Base-by-base conservation (phyloP, 2,329 filamentous ascomycete genomes). In the Colletotrichum somersetense region DNA sequence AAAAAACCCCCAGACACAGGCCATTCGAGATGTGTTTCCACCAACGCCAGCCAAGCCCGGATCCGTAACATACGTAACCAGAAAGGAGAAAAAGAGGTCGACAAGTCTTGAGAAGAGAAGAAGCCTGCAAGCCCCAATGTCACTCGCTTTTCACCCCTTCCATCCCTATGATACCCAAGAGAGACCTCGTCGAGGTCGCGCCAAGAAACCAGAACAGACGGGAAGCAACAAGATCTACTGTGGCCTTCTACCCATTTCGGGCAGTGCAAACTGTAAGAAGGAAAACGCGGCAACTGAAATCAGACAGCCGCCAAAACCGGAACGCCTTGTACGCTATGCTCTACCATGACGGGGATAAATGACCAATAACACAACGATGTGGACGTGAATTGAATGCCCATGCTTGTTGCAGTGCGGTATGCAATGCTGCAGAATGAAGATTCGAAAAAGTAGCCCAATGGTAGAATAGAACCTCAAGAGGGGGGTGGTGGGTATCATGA, bases 241-340 rank as follows among this genome's bases (percentile, higher is more conserved):
- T 62, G 70, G 66, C 70, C 50, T 69, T 72, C 66, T 72, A 61
- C 70, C 66, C 70, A 70, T 33, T 48, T 65, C 55, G 23, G 55
- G 70, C 70, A 59, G 55, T 53, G 57, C 63, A 72, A 65, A 58
- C 58, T 67, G 74, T 62, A 55, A 56, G 46, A 58, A 73, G 64
- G 33, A 75, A 64, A 65, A 58, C 70, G 67, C 48, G 65, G 62
- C 62, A 68, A 67, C 58, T 70, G 62, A 74, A 74, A 76, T 77
- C 50, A 75, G 73, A 73, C 61, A 67, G 69, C 68, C 73, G 73
- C 75, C 76, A 75, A 40, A 57, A 63, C 71, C 55, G 71, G 70
- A 80, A 83, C 81, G 79, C 81, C 81, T 67, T 75, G 73, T 76
- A 81, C 82, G 82, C 82, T 83, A 83, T 83, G 81, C 81, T 80